Evolutionary conservation across 2,329 filamentous ascomycete genomes (phyloP).

Genomic region (Dendryphion nanum): DNA sequence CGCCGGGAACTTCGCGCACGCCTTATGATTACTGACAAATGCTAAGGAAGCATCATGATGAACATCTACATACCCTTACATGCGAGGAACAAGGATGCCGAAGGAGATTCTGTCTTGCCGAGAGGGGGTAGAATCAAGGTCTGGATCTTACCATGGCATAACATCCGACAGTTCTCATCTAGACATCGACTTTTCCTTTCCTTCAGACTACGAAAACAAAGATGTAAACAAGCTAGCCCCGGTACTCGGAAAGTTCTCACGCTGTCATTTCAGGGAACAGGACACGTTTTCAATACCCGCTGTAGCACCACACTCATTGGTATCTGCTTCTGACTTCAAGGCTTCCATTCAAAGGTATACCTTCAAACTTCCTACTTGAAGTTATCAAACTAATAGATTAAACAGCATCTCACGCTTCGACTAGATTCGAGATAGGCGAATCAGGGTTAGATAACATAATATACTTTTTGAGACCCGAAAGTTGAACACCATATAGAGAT

Average conservation of each 20-base stretch:
- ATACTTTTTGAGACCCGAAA: too few relatives aligned
- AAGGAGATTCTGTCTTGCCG: constrained; percentile 24
- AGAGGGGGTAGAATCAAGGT: constrained; percentile 2
- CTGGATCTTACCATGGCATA: not conserved
- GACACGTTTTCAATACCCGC: not conserved
- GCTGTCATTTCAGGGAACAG: not conserved
- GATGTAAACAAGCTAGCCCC: not conserved
- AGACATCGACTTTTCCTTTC: not conserved
- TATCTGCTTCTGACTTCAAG: too few relatives aligned
- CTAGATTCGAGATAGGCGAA: too few relatives aligned
- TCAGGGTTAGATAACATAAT: too few relatives aligned
- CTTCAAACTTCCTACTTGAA: too few relatives aligned
- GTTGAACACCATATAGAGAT: too few relatives aligned
- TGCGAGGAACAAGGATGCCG: constrained; percentile 16
- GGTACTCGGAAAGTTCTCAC: too few relatives aligned
- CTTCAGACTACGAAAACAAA: not conserved
- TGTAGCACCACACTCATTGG: not conserved
- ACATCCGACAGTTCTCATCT: not conserved
- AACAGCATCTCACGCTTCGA: too few relatives aligned
- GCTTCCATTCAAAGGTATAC: too few relatives aligned
- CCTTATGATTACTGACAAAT: not conserved
- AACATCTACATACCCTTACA: constrained; percentile 21
- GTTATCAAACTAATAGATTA: too few relatives aligned
- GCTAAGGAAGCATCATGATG: constrained; percentile 15
- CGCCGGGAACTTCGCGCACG: not conserved